Evolutionary conservation across 345 rosid genomes (phyloP).

Genomic region (Fremontodendron californicum): DNA sequence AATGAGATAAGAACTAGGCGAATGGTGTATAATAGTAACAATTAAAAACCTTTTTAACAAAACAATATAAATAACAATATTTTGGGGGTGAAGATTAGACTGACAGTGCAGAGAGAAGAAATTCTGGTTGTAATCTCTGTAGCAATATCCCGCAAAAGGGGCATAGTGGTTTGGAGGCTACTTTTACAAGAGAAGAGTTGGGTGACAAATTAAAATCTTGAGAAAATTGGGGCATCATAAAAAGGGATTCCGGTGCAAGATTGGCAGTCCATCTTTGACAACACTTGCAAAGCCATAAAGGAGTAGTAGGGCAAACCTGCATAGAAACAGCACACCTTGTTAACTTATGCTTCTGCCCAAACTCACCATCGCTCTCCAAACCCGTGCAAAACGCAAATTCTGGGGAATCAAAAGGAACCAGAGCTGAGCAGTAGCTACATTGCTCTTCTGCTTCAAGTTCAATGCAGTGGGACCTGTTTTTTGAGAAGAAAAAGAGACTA

Average conservation of each 20-base stretch:
- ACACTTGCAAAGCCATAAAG: slow-evolving; percentile 85
- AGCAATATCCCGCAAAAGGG: slow-evolving; percentile 27
- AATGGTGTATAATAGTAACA: neutral
- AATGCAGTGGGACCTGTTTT: slow-evolving; percentile 29
- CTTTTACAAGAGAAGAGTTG: slow-evolving; percentile 21
- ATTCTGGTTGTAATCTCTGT: slow-evolving; percentile 17
- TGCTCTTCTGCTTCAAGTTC: slow-evolving; percentile 47
- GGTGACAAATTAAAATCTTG: slow-evolving; percentile 32
- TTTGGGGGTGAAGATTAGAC: neutral
- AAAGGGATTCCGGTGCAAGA: slow-evolving; percentile 53
- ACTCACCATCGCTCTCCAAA: slow-evolving; percentile 14
- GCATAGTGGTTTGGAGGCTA: slow-evolving; percentile 50
- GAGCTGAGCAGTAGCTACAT: slow-evolving; percentile 61
- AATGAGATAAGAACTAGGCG: neutral
- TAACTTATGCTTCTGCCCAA: slow-evolving; percentile 48
- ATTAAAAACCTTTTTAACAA: neutral
- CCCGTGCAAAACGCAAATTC: slow-evolving; percentile 61
- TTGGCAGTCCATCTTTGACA: slow-evolving; percentile 54
- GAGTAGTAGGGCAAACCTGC: slow-evolving; percentile 70
- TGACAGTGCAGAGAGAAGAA: slow-evolving; percentile 14
- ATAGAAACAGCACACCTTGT: slow-evolving; percentile 69
- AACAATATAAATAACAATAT: neutral
- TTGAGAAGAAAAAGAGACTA: neutral
- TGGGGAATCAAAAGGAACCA: slow-evolving; percentile 60
- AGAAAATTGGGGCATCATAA: slow-evolving; percentile 44